A percentile compares a stretch with the other conserved stretches of the same genome.
phyloP scores from a whole-genome alignment of 2,329 filamentous ascomycete genomes.

The Paecilomyces fulvus region DNA sequence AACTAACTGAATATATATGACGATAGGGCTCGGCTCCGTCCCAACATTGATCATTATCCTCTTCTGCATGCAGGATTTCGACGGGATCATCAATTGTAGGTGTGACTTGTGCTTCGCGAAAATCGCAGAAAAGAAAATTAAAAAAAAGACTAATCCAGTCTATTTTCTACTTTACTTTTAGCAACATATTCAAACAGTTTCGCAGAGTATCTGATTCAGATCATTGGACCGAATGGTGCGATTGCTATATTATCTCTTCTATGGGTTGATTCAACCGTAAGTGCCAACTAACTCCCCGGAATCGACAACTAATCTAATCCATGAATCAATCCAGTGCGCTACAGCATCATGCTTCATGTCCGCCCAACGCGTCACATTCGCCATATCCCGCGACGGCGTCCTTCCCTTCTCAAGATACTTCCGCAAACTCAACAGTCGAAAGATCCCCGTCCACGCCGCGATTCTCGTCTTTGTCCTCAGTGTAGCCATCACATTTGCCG shows the following conservation, averaged over 20 bases:
- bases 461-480: constrained; percentile 23
- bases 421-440: constrained; percentile 20
- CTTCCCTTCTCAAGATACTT: constrained; percentile 30
- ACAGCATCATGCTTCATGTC: background rate
- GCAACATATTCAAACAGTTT: constrained; percentile 32
- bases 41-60: constrained; percentile 33
- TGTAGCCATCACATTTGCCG: constrained; percentile 26
- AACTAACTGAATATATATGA: background rate
- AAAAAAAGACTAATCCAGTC: too few relatives aligned
- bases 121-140: background rate
- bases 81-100: constrained; percentile 21
- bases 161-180: background rate
- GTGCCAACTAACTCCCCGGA: constrained; percentile 6
- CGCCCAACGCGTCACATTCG: constrained; percentile 29
- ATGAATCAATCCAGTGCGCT: background rate
- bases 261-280: constrained; percentile 30
- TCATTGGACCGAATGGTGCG: constrained; percentile 27
- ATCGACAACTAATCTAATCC: too few relatives aligned
- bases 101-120: background rate
- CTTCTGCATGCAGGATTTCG: constrained; percentile 35
- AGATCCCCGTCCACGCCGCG: constrained; percentile 30
- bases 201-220: constrained; percentile 32
- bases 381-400: constrained; percentile 33
- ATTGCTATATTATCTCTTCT: constrained; percentile 26
- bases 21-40: constrained; percentile 29